These are phyloP conservation scores for Diaporthe sp. DNA, from an alignment of 2,329 filamentous ascomycete genomes.

Conservation along the genomic window DNA sequence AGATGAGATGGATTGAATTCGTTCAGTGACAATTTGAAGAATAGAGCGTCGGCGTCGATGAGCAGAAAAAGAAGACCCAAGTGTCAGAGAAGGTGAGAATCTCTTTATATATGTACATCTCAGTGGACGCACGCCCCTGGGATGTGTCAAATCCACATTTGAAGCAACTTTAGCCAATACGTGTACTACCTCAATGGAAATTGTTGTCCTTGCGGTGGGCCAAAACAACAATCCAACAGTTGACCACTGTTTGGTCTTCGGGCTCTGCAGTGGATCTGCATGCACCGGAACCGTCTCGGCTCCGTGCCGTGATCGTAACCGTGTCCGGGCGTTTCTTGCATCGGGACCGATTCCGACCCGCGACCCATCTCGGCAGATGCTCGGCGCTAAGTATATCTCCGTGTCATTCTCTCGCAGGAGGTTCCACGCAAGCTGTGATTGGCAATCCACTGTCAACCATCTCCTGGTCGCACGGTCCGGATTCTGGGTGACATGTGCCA, in stretches of 20 bases:
- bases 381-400: background rate
- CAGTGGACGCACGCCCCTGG: background rate
- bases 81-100: background rate
- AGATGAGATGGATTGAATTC: no score
- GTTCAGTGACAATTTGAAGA: background rate
- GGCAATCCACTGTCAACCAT: background rate
- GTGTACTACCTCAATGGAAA: background rate
- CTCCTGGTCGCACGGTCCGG: no score
- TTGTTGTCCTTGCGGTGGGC: background rate
- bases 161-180: background rate
- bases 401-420: no score
- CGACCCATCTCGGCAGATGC: background rate
- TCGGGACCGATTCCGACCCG: background rate
- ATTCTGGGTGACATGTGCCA: background rate
- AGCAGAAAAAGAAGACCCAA: background rate
- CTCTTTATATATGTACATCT: background rate
- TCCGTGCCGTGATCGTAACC: conserved; percentile 3
- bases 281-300: conserved; percentile 21
- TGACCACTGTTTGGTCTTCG: background rate
- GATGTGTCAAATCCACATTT: background rate
- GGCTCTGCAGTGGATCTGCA: background rate
- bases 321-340: background rate
- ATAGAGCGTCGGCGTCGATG: background rate
- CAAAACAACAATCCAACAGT: background rate
- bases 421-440: background rate